phyloP scores from a whole-genome alignment of 2,329 filamentous ascomycete species.

The Stagonosporopsis chrysanthemi region DNA sequence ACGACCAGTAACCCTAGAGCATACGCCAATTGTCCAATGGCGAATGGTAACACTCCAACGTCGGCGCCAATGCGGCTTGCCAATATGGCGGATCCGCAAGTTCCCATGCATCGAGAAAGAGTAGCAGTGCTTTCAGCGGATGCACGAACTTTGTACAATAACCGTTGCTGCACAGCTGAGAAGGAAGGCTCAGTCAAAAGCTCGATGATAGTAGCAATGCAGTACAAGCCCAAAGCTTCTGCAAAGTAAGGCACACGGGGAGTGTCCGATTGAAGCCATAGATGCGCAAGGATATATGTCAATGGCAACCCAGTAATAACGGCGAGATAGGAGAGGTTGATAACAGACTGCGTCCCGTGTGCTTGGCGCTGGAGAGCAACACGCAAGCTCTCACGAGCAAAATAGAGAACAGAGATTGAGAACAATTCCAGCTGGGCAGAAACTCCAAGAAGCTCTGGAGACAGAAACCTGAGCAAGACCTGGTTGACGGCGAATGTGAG shows the following conservation, averaged over 20 bases:
- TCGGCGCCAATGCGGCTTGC: constrained; percentile 61
- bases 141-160: constrained; percentile 81
- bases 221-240: constrained; percentile 62
- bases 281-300: constrained; percentile 68
- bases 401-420: constrained; percentile 91
- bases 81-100: constrained; percentile 74
- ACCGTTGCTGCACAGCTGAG: constrained; percentile 81
- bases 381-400: constrained; percentile 87
- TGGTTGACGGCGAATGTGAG: constrained; percentile 94
- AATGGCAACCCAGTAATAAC: constrained; percentile 72
- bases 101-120: constrained; percentile 75
- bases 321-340: constrained; percentile 88
- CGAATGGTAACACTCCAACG: constrained; percentile 85
- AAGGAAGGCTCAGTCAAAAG: constrained; percentile 88
- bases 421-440: constrained; percentile 92
- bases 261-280: constrained; percentile 68
- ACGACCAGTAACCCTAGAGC: constrained; percentile 71
- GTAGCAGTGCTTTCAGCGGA: constrained; percentile 84
- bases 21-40: constrained; percentile 83
- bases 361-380: constrained; percentile 86
- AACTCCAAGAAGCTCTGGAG: constrained; percentile 82
- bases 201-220: constrained; percentile 71
- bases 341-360: constrained; percentile 71
- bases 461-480: constrained; percentile 84
- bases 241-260: constrained; percentile 69